A percentile compares a stretch with the other conserved stretches of the same genome.
Conservation (phyloP, 495 filamentous ascomycete genomes). For the Trichoderma asperelloides region DNA sequence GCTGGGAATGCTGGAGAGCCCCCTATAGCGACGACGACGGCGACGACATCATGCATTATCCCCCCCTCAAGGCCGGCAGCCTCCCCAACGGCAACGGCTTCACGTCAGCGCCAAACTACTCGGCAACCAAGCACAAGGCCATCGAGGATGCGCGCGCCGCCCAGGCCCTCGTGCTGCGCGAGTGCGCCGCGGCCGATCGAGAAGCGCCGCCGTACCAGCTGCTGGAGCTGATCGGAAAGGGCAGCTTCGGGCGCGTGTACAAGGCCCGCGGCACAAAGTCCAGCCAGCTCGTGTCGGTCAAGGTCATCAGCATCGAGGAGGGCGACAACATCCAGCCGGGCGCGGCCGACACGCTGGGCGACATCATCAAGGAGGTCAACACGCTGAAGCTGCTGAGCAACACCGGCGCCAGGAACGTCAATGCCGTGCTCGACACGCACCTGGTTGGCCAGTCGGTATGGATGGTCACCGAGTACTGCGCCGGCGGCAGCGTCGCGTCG, state of each 20-base stretch:
- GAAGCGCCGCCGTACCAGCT: constrained; percentile 58
- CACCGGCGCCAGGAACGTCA: constrained; percentile 80
- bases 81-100: constrained; percentile 5
- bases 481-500: constrained; percentile 89
- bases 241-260: constrained; percentile 88
- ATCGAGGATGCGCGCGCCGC: constrained; percentile 48
- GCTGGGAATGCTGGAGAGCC: background rate
- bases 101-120: constrained; percentile 18
- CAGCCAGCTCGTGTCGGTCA: constrained; percentile 71
- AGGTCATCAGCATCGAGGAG: constrained; percentile 88
- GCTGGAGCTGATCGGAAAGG: constrained; percentile 90
- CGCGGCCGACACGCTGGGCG: constrained; percentile 70
- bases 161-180: constrained; percentile 39
- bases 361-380: constrained; percentile 81
- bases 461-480: constrained; percentile 94
- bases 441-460: constrained; percentile 82
- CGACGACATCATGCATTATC: background rate
- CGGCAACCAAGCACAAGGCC: constrained; percentile 38
- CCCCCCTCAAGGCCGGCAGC: background rate
- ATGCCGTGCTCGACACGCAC: constrained; percentile 77
- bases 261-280: constrained; percentile 55
- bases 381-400: constrained; percentile 78
- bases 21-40: constrained; percentile 1
- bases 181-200: constrained; percentile 37
- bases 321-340: constrained; percentile 67